These are phyloP conservation scores for Candida oleophila DNA, from an alignment of 805 yeast genomes.

Conservation along the genomic window DNA sequence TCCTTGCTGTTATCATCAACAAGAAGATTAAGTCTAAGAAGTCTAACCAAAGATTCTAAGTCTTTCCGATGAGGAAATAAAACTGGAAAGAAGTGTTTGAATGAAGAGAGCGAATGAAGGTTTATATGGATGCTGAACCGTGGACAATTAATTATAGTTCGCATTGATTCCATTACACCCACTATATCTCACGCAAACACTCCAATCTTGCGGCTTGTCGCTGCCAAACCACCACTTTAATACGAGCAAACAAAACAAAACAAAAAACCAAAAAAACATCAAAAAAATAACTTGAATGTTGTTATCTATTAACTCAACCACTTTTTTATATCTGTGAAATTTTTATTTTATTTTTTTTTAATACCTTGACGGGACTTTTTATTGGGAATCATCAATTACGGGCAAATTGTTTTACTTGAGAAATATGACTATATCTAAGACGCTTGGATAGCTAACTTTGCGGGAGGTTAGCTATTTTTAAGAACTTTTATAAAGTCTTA, in stretches of 20 bases:
- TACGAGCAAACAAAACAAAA: background rate
- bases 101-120: constrained; percentile 10
- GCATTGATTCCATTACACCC: background rate
- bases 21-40: constrained; percentile 45
- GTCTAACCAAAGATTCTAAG: constrained; percentile 41
- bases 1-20: constrained; percentile 35
- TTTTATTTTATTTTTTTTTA: constrained; percentile 1
- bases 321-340: constrained; percentile 2
- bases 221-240: constrained; percentile 1
- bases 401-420: constrained; percentile 1
- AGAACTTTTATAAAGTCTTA: constrained; percentile 3
- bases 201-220: background rate
- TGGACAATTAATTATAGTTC: background rate
- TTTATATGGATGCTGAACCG: constrained; percentile 5
- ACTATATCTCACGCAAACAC: background rate
- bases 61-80: constrained; percentile 1
- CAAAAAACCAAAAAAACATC: background rate
- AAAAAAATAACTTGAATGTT: background rate
- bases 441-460: constrained; percentile 4
- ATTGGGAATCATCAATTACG: constrained; percentile 3
- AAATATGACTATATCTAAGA: background rate
- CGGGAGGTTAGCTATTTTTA: constrained; percentile 6
- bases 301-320: constrained; percentile 2
- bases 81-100: background rate
- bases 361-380: constrained; percentile 3